A percentile compares a stretch with the other conserved stretches of the same genome.
phyloP scores from a whole-genome alignment of 768 basidiomycete genomes.

The Ephemerocybe angulata region DNA sequence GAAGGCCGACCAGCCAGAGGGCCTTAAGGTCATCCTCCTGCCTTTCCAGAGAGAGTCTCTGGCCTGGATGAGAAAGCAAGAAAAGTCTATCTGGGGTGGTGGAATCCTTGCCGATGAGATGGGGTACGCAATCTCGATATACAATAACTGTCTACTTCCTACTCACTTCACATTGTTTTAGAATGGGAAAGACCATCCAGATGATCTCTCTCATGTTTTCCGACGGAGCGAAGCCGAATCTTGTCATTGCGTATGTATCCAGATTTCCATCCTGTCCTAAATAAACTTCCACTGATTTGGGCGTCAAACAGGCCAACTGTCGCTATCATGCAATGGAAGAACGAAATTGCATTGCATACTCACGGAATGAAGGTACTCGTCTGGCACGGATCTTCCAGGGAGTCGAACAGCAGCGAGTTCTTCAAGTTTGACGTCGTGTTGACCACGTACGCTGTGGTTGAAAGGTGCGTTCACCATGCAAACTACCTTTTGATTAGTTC shows the following conservation, averaged over 20 bases:
- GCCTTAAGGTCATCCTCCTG: constrained; percentile 80
- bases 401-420: constrained; percentile 62
- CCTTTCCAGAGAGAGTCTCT: constrained; percentile 96
- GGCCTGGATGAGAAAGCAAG: constrained; percentile 95
- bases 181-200: constrained; percentile 97
- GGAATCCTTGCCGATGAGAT: constrained; percentile 76
- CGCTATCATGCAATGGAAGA: constrained; percentile 80
- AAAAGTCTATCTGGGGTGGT: constrained; percentile 80
- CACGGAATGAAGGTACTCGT: constrained; percentile 79
- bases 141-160: too few relatives aligned
- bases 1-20: constrained; percentile 73
- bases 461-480: too few relatives aligned
- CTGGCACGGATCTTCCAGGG: constrained; percentile 86
- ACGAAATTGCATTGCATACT: constrained; percentile 87
- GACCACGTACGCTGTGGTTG: constrained; percentile 84
- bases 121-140: too few relatives aligned
- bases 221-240: constrained; percentile 74
- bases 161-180: neutral
- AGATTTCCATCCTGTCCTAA: constrained; percentile 39
- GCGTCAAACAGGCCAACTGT: constrained; percentile 42
- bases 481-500: neutral
- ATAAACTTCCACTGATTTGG: constrained; percentile 14
- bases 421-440: constrained; percentile 87
- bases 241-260: constrained; percentile 87
- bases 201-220: constrained; percentile 87